Conservation (phyloP, 202 grass and related monocot species). For the Setaria viridis region DNA sequence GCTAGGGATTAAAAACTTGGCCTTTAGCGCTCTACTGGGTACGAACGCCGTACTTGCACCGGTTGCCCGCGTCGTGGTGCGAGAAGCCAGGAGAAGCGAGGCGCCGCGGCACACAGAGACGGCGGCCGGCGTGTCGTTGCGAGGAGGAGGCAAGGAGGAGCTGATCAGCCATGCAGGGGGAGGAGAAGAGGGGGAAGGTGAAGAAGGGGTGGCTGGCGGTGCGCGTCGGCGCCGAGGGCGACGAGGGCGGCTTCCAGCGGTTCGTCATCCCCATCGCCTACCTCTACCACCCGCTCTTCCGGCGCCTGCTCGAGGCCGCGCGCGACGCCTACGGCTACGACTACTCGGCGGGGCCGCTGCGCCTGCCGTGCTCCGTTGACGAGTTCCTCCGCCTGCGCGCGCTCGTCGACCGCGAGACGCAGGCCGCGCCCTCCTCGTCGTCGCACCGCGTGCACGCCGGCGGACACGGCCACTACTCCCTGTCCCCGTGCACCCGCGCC, state of each 20-base stretch:
- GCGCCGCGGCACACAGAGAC: not conserved
- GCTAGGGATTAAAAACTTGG: not conserved
- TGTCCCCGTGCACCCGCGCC: slow-evolving; percentile 54
- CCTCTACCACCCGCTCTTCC: slow-evolving; percentile 86
- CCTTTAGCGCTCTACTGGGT: not conserved
- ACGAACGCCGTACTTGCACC: not conserved
- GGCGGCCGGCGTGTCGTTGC: slow-evolving; percentile 6
- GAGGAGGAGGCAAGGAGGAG: not conserved
- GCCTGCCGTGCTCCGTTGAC: slow-evolving; percentile 88
- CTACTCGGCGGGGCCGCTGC: slow-evolving; percentile 66
- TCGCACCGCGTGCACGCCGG: slow-evolving; percentile 51
- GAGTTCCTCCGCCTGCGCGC: slow-evolving; percentile 86
- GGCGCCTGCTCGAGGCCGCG: slow-evolving; percentile 68
- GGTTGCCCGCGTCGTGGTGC: not conserved
- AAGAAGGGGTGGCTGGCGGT: slow-evolving; percentile 93
- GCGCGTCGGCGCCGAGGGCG: slow-evolving; percentile 64
- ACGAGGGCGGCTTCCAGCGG: slow-evolving; percentile 45
- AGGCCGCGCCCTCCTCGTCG: not conserved
- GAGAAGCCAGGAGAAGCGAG: not conserved
- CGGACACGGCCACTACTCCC: slow-evolving; percentile 32
- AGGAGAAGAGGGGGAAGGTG: slow-evolving; percentile 79
- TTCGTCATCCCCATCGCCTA: slow-evolving; percentile 95
- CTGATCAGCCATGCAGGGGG: slow-evolving; percentile 31
- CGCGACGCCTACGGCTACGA: slow-evolving; percentile 82
- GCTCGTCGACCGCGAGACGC: slow-evolving; percentile 67